Evolutionary conservation across 2,329 filamentous ascomycete species (phyloP), one percentile per base, ranked within the genome.

Genomic region (Phialophora tarda): DNA sequence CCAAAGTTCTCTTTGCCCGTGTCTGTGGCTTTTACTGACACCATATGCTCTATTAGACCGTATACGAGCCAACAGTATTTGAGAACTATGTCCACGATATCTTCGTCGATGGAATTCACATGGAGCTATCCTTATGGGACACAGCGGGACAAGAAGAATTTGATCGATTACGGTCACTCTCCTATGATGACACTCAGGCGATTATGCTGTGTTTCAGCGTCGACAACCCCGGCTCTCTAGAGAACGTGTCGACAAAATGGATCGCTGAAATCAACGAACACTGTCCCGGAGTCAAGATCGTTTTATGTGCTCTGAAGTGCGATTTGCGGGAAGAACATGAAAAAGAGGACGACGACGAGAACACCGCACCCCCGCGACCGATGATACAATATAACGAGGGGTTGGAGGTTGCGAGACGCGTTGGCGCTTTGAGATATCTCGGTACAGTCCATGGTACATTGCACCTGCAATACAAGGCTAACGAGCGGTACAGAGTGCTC

Each of bases 81-180:
- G 94, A 99, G 79, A 99, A 99, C 81, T 99, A 98, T 80, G 94
- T 99, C 70, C 94, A 99, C 78, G 93, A 99, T 78, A 97, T 99
- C 79, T 99, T 97, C 79, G 95, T 99, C 78, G 95, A 99, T 78
- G 93, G 90, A 77, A 91, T 93, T 60, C 94, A 98, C 81, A 96
- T 99, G 78, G 95, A 99, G 80, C 85, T 99, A 63, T 97, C 94
- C 66, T 86, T 99, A 66, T 99, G 95, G 95, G 95, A 99, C 79
- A 99, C 95, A 0, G 95, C 95, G 47, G 95, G 95, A 28, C 95
- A 99, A 81, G 95, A 99, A 83, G 95, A 99, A 86, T 99, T 98
- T 82, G 95, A 99, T 81, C 89, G 95, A 61, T 82, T 99, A 79
- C 91, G 95, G 75, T 96, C 93, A 71, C 87, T 99, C 63, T 97